Base-by-base conservation (phyloP, 192 early-diverging fungal genomes). In the Phlyctochytrium planicorne region DNA sequence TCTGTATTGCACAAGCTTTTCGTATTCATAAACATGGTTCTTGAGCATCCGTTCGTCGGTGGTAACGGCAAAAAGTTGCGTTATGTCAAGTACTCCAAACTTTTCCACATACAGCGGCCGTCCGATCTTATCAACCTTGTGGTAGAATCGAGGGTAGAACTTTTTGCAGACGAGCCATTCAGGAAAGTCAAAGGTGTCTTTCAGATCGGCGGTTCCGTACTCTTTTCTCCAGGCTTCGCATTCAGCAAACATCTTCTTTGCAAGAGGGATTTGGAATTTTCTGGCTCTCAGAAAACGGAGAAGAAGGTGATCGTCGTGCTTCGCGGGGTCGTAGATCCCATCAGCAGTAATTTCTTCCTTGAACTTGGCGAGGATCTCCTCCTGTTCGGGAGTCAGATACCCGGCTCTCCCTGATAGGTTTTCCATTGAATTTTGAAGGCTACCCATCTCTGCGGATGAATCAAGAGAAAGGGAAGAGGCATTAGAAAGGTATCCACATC, bases 61-160 rank as follows among this genome's bases (percentile, higher is more conserved):
- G 0, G 89, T 89, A 31, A 86, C 72, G 52, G 78, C 62, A 59
- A 89, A 85, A 32, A 92, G 74, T 63, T 87, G 74, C 55, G 82
- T 79, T 57, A 86, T 74, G 69, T 91, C 87, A 29, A 92, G 70
- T 40, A 70, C 72, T 23, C 94, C 94, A 56, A 95, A 79, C 34
- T 88, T 87, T 81, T 98, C 96, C 70, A 97, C 89, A 72, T 96
- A 98, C 56, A 98, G 75, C 2, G 94, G 93, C 63, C 91, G 85
- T 23, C 94, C 96, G 31, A 87, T 79, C 70, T 89, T 94, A 84
- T 98, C 96, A 63, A 81, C 84, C 66, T 94, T 94, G 80, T 98
- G 96, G 75, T 92, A 92, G 75, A 83, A 92, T 30, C 88, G 80
- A 23, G 89, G 88, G 67, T 89, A 91, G 63, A 83, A 79, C 62